Evolutionary conservation across 306 rosid species (phyloP).

Genomic region (Quillaja saponaria): DNA sequence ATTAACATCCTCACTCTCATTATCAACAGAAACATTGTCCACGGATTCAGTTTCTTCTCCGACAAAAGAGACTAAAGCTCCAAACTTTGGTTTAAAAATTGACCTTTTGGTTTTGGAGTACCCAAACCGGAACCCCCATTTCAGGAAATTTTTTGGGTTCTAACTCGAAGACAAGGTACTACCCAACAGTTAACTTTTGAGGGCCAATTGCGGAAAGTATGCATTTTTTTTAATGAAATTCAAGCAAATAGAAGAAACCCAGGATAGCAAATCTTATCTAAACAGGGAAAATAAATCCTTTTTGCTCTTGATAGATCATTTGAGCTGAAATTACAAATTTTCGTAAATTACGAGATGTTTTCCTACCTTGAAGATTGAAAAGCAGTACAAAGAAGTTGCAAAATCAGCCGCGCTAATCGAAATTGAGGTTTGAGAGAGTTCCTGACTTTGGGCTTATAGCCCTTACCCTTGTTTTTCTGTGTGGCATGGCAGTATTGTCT

Average conservation of each 20-base stretch:
- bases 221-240: too few relatives aligned
- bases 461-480: neutral
- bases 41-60: slow-evolving; percentile 31
- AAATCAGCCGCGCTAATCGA: neutral
- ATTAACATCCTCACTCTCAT: slow-evolving; percentile 30
- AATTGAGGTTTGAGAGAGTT: slow-evolving; percentile 15
- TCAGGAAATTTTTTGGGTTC: too few relatives aligned
- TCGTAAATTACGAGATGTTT: slow-evolving; percentile 23
- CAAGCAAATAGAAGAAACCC: neutral
- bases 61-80: too few relatives aligned
- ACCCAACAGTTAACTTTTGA: too few relatives aligned
- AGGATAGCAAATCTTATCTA: slow-evolving; percentile 9
- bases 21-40: slow-evolving; percentile 24
- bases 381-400: neutral
- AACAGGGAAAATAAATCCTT: neutral
- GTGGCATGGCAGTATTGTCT: slow-evolving; percentile 19
- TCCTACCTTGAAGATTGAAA: slow-evolving; percentile 32
- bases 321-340: neutral
- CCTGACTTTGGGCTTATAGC: slow-evolving; percentile 9
- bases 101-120: too few relatives aligned
- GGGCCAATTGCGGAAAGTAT: too few relatives aligned
- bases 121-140: too few relatives aligned
- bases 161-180: slow-evolving; percentile 30
- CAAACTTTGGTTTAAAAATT: too few relatives aligned
- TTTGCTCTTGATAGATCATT: slow-evolving; percentile 5